Conservation (phyloP, 257 asterid species). For the Jaltomata sinuosa region DNA sequence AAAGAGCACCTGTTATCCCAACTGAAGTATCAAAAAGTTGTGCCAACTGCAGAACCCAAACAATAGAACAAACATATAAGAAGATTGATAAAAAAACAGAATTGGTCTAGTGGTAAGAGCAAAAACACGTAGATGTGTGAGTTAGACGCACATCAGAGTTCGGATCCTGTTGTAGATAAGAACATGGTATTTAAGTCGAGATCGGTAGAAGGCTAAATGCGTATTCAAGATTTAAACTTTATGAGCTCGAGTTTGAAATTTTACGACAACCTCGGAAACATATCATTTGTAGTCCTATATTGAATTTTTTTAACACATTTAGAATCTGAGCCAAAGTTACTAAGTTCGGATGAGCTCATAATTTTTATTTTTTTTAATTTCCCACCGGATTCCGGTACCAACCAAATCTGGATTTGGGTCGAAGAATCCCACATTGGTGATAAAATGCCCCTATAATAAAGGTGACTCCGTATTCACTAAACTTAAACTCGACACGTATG, state of each 20-base stretch:
- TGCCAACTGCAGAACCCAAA: slow-evolving; percentile 46
- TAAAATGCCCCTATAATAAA: no score
- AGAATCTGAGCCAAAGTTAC: background rate
- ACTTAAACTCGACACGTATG: no score
- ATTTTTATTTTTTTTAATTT: background rate
- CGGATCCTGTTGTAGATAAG: background rate
- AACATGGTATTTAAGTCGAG: background rate
- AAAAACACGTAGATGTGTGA: no score
- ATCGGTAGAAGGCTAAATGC: background rate
- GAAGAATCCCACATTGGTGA: no score
- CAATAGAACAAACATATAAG: background rate
- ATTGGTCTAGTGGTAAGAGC: no score
- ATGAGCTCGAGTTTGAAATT: background rate
- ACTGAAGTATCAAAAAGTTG: slow-evolving; percentile 78
- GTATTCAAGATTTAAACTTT: background rate
- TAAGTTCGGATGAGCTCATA: background rate
- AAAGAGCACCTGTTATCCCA: slow-evolving; percentile 61
- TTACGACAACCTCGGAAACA: background rate
- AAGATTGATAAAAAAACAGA: no score
- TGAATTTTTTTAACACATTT: no score
- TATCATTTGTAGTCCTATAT: background rate
- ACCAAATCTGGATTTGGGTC: no score
- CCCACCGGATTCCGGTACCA: no score
- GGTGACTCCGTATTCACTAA: no score
- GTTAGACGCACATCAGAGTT: background rate